Evolutionary conservation across 352 stramenopile genomes (phyloP), one percentile per base, ranked within the genome.

Genomic region (Pythium volutum): DNA sequence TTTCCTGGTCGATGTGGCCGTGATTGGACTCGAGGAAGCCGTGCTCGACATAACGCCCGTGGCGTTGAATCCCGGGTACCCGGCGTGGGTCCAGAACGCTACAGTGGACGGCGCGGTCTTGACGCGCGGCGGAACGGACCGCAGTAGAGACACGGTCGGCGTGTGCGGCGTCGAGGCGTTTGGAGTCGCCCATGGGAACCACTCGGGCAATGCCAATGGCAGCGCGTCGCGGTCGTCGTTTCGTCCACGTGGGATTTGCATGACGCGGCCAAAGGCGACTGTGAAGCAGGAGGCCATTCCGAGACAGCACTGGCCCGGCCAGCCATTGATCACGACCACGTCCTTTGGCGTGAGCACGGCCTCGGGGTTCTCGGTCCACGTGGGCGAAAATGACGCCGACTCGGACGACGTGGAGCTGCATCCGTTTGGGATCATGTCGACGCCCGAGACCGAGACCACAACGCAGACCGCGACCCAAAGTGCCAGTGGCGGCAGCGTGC

Each of bases 21-120:
- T 70, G 25, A 43, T 70, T n/a, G 38, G 23, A 9, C 47, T 70
- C 5, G 38, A 15, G 2, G 33, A 57, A 20, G 26, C 54, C 4
- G 62, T 60, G 20, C 8, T 41, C 14, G 55, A 57, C 33, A 56
- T 64, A 22, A 23, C 27, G 1, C 62, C 62, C 0, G 41, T 64
- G 15, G 49, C 39, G 0, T 31, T 65, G 11, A 65, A 65, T n/a
- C 55, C 55, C 9, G 55, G 55, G 14, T 64, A 58, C 22, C 39
- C 43, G 1, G 63, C 50, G 15, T 63, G 49, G 47, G 18, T 69
- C 41, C 7, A 22, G 38, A 69, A 64, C 22, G 63, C 49, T 1
- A 69, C 62, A 1, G 31, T 63, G 25, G 29, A 43, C 14, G 25
- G 27, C 38, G 10, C 38, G 25, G 36, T 7, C 4, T 18, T 2